phyloP scores from a whole-genome alignment of 768 basidiomycete species.

The Pleurotus djamor region DNA sequence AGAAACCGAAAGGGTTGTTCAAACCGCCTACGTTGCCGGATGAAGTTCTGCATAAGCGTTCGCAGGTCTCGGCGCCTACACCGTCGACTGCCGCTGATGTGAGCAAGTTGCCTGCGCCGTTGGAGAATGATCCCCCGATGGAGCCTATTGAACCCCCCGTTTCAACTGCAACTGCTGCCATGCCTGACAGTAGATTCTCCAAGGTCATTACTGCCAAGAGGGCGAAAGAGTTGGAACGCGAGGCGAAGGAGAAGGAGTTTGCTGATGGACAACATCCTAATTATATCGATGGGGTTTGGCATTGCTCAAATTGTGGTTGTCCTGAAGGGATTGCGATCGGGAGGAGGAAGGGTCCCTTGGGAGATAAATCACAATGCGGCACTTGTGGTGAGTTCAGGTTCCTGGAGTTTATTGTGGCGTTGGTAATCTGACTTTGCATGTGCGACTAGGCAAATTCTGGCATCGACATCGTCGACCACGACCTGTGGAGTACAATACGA shows the following conservation, averaged over 20 bases:
- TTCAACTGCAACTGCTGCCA: conserved; percentile 31
- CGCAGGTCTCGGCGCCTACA: conserved; percentile 57
- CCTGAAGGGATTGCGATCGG: conserved; percentile 86
- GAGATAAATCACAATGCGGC: conserved; percentile 89
- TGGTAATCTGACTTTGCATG: neutral
- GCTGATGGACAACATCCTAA: conserved; percentile 82
- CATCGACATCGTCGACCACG: conserved; percentile 81
- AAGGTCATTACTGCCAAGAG: conserved; percentile 56
- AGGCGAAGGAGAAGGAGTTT: conserved; percentile 83
- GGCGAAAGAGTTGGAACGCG: conserved; percentile 72
- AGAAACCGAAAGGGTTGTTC: conserved; percentile 70
- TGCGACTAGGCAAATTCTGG: conserved; percentile 82
- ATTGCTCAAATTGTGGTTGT: conserved; percentile 93
- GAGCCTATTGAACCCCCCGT: conserved; percentile 26
- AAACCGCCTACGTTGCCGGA: conserved; percentile 63
- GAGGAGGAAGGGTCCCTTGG: conserved; percentile 84
- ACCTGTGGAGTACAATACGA: conserved; percentile 77
- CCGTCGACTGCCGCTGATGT: conserved; percentile 69
- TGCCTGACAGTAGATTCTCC: conserved; percentile 45
- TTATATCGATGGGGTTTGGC: conserved; percentile 85
- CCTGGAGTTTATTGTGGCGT: neutral
- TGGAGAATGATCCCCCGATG: conserved; percentile 50
- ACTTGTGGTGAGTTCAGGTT: conserved; percentile 72
- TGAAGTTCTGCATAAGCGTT: conserved; percentile 57
- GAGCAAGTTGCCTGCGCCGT: conserved; percentile 51